A percentile compares a stretch with the other conserved stretches of the same genome.
Evolutionary conservation across 306 rosid genomes (phyloP).

Genomic region (Malus sieversii): DNA sequence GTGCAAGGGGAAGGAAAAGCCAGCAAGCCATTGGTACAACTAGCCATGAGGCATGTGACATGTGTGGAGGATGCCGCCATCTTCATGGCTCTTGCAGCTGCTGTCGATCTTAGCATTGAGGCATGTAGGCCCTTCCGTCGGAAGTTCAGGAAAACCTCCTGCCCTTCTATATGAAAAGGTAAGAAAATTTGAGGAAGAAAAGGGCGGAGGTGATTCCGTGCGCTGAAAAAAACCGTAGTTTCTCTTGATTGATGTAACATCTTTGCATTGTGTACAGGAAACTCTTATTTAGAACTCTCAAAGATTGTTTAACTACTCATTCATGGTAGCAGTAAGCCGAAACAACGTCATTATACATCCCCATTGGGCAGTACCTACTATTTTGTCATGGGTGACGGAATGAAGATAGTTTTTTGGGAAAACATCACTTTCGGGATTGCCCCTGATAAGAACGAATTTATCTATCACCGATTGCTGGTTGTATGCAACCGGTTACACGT

Average conservation of each 20-base stretch:
- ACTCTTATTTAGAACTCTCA: constrained; percentile 18
- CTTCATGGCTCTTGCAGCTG: constrained; percentile 94
- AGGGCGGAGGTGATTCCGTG: not conserved
- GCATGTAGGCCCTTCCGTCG: constrained; percentile 79
- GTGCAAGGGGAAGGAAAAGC: constrained; percentile 89
- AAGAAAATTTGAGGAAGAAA: constrained; percentile 5
- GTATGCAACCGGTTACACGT: not conserved
- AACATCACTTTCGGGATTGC: too few species aligned
- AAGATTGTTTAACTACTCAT: constrained; percentile 13
- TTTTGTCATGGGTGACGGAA: too few species aligned
- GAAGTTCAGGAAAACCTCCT: constrained; percentile 46
- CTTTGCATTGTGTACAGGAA: constrained; percentile 47
- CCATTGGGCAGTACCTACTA: too few species aligned
- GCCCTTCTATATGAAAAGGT: constrained; percentile 40
- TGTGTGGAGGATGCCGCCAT: constrained; percentile 92
- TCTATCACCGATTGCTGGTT: not conserved
- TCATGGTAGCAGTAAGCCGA: not conserved
- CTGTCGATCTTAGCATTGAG: constrained; percentile 73
- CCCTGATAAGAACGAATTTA: not conserved
- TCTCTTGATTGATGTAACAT: constrained; percentile 27
- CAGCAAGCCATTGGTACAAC: constrained; percentile 68
- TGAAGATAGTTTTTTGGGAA: too few species aligned
- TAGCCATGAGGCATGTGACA: constrained; percentile 80
- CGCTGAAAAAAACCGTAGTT: constrained; percentile 5
- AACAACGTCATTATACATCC: not conserved